Evolutionary conservation across 805 yeast genomes (phyloP).

Genomic region (Starmera caribaea): DNA sequence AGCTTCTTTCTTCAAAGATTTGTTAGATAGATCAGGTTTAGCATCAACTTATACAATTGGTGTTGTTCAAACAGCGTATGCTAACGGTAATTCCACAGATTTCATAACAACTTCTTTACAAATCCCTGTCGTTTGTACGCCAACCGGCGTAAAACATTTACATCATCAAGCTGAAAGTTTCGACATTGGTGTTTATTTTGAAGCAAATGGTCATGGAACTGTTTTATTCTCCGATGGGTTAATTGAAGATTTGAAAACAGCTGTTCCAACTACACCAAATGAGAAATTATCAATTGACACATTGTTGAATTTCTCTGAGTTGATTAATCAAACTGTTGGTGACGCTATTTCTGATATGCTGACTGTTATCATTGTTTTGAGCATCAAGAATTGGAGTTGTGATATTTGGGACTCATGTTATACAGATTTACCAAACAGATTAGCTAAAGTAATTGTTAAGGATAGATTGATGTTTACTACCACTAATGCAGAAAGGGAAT

Average conservation of each 20-base stretch:
- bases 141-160: constrained; percentile 94
- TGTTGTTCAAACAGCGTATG: constrained; percentile 95
- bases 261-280: constrained; percentile 28
- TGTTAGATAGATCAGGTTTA: constrained; percentile 36
- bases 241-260: constrained; percentile 26
- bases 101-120: constrained; percentile 52
- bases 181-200: constrained; percentile 92
- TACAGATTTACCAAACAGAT: constrained; percentile 76
- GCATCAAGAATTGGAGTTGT: constrained; percentile 49
- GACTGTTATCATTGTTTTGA: constrained; percentile 58
- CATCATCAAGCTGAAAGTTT: constrained; percentile 83
- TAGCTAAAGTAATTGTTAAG: constrained; percentile 72
- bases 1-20: constrained; percentile 53
- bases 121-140: constrained; percentile 78
- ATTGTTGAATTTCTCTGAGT: constrained; percentile 48
- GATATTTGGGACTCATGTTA: constrained; percentile 68
- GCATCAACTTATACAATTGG: constrained; percentile 39
- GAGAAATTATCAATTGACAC: constrained; percentile 42
- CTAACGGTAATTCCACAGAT: constrained; percentile 84
- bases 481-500: constrained; percentile 81
- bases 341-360: constrained; percentile 93
- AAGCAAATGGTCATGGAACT: constrained; percentile 99
- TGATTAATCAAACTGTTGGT: constrained; percentile 97
- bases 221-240: constrained; percentile 64
- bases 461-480: constrained; percentile 77